Evolutionary conservation across 352 stramenopile species (phyloP), one percentile per base, ranked within the genome.

Genomic region (Pythium dissimile): DNA sequence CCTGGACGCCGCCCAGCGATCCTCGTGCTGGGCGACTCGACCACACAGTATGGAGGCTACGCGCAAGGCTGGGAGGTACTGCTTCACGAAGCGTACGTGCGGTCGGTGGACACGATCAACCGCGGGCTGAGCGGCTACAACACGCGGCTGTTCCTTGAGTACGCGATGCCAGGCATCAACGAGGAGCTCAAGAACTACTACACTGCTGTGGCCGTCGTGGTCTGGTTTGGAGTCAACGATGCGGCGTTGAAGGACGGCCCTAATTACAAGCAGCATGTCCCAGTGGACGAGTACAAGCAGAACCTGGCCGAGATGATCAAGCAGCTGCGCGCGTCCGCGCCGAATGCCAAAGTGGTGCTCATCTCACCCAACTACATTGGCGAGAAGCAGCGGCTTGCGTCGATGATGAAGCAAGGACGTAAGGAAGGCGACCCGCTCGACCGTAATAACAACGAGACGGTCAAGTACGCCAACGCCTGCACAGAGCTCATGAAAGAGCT

Each of bases 191-290:
- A 21, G 21, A 44, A 41, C 31, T 55, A 55, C 23, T 48, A 50
- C 27, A 48, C 28, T 11, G 24, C 51, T 4, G 41, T 30, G 3
- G 27, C 51, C n/a, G 42, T 51, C 6, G 32, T 44, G 5, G 9
- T 87, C 12, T 87, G 70, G 66, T 63, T 86, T 2, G 80, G 77
- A 21, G 69, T 75, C 18, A 89, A 88, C 59, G 80, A 89, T 45
- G 77, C 80, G 2, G 70, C 72, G 13, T 60, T 86, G 13, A 13
- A 50, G 2, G 46, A 76, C 24, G 77, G 77, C 18, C 45, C 57
- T 4, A 65, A 64, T 20, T 43, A 49, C n/a, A 55, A 54, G 15
- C 70, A 85, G 41, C 66, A 87, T 50, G 73, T 89, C 23, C 66
- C 71, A 3, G 11, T 87, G 2, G 71, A 72, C 18, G 64, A 69